Evolutionary conservation across 192 early-diverging fungal genomes (phyloP), one percentile per base, ranked within the genome.

Genomic region (Coemansia sp.): DNA sequence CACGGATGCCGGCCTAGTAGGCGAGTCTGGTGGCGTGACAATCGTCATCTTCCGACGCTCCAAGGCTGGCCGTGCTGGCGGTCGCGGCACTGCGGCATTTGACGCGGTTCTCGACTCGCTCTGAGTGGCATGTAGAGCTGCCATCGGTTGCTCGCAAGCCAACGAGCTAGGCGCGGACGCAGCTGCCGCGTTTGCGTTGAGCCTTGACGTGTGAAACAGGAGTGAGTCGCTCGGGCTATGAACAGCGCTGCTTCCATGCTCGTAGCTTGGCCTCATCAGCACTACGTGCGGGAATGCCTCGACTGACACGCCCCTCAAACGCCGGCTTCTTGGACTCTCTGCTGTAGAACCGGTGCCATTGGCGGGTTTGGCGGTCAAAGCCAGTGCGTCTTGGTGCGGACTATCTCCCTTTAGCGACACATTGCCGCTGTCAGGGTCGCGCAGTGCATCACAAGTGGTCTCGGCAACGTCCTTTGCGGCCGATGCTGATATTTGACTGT

Each of bases 1-100:
- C 3, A 27, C 35, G 9, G 58, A 27, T 5, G n/a, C 64, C 2
- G 60, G 40, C 6, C 47, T 51, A 1, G 24, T 63, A 14, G 76
- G 76, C 35, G 71, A 79, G 15, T 73, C 71, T 10, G 71, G 67
- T 22, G 76, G 76, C 3, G 69, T 71, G 17, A 40, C 43, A 9
- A 68, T 64, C 6, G 41, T 41, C n/a, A 57, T 15, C 43, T 20
- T 65, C 17, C 38, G 54, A 24, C 15, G 7, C 11, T 66, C 53
- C 8, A 39, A 3, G 1, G 47, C 27, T 5, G 47, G 24, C 22
- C 15, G 47, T 25, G 9, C 47, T 25, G 47, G 47, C 27, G 15
- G 24, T 27, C 11, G 47, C 5, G 24, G 47, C 7, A 27, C 25
- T 12, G 27, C 25, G 14, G 8, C 47, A 11, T 51, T 25, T 6